Evolutionary conservation across 495 filamentous ascomycete genomes (phyloP), one percentile per base, ranked within the genome.

Genomic region (Xylaria longipes): DNA sequence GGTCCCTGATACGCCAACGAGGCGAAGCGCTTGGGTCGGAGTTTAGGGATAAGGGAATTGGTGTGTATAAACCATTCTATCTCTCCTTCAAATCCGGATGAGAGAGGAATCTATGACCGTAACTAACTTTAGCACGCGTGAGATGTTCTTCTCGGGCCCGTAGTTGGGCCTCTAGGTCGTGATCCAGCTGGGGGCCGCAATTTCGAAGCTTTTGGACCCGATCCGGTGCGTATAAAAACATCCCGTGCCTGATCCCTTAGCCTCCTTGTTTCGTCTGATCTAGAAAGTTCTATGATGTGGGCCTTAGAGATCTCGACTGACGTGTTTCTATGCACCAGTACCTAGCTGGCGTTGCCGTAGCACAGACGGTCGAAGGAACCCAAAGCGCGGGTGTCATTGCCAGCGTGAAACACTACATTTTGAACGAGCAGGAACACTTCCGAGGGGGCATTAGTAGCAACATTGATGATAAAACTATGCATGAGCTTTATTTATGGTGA

Each of bases 141-240:
- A 78, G 82, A 87, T 65, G 77, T 87, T 4, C 81, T 84, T 70
- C 77, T 89, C 1, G 86, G 86, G 5, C 88, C 87, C 0, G 86
- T 85, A 0, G 81, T 82, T 15, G 88, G 88, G 17, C 86, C 86
- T 0, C 71, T 89, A 4, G 88, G 88, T 3, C 80, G 90, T 14
- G 87, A 89, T 65, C 89, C 90, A 0, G 80, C 84, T 25, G 89
- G 88, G 3, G 90, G 90, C 12, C 82, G 90, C 41, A 90, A 86
- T 68, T 92, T 90, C 88, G 90, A 92, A 75, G 87, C 86, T 3
- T 92, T 92, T 75, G 87, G 89, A 6, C 83, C 87, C 6, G 90
- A 92, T 76, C 90, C 90, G 1, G 85, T 83, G 35, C 35, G 35
- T 37, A 37, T 37, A 37, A 37, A n/a, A n/a, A n/a, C n/a, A n/a